Evolutionary conservation across 2,329 filamentous ascomycete species (phyloP), one percentile per base, ranked within the genome.

Genomic region (Monilinia fructicola): DNA sequence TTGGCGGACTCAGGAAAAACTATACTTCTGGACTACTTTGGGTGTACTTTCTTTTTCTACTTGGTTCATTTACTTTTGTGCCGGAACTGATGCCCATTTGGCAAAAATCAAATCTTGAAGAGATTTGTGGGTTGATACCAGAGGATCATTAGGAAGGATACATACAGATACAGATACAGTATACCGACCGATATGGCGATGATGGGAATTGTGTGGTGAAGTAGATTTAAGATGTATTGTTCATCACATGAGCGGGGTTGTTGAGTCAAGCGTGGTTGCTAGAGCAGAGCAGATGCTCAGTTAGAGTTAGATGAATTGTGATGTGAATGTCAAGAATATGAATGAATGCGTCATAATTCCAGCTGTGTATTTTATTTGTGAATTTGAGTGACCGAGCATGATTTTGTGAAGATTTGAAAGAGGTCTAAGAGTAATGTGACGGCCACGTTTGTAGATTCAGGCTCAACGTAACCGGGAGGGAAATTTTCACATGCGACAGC

Each of bases 61-160:
- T 59, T 59, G 26, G 56, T 59, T 59, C 42, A n/a, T 48, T 48
- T 59, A 48, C 42, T 59, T 35, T 48, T 59, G 56, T 59, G 56
- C 28, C 21, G 18, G 56, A 38, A 48, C 26, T 35, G 14, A 48
- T 35, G 56, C 21, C 21, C 56, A 59, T 59, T 59, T 46, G 56
- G 56, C 42, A 59, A 35, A 59, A 35, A 35, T 35, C 26, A 48
- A 48, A 48, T 59, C 26, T 48, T 59, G 42, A 59, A 48, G 42
- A 48, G 56, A 28, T 48, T 48, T 59, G 56, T 48, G 56, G 56
- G 16, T 48, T 59, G 56, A 59, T 59, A 48, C 56, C 56, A 31
- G 46, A 54, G 28, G 28, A 54, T n/a, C 7, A 54, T 54, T 35
- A 35, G 42, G 56, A 59, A 48, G 56, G 46, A 59, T 28, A 48